A percentile compares a stretch with the other conserved stretches of the same genome.
These are phyloP conservation scores for Coleophoma eucalyptorum DNA, from an alignment of 2,329 filamentous ascomycete species.

Conservation along the genomic window DNA sequence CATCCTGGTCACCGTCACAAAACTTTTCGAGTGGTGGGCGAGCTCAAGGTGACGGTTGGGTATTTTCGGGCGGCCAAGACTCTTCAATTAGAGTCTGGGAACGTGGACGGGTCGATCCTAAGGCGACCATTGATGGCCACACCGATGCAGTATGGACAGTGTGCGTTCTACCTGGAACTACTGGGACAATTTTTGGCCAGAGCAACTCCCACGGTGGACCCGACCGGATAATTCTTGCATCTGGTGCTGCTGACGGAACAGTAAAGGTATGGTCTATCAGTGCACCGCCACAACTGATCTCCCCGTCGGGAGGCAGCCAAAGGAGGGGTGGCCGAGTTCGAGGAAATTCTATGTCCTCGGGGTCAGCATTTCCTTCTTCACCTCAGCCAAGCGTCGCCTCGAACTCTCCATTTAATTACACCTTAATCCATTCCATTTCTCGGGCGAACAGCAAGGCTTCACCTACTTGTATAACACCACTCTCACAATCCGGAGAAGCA, in stretches of 20 bases:
- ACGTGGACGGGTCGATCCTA: slow-evolving; percentile 87
- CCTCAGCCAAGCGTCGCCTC: slow-evolving; percentile 87
- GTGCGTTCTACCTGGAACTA: slow-evolving; percentile 82
- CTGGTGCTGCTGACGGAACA: slow-evolving; percentile 85
- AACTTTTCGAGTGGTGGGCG: slow-evolving; percentile 88
- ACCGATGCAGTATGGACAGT: slow-evolving; percentile 95
- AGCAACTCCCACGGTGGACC: slow-evolving; percentile 71
- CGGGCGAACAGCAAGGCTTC: slow-evolving; percentile 66
- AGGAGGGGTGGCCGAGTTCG: slow-evolving; percentile 74
- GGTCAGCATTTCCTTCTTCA: slow-evolving; percentile 84
- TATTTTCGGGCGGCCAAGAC: slow-evolving; percentile 96
- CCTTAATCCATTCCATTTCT: slow-evolving; percentile 81
- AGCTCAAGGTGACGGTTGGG: slow-evolving; percentile 91
- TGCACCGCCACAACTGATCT: slow-evolving; percentile 79
- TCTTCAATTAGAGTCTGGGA: slow-evolving; percentile 94
- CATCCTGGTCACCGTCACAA: slow-evolving; percentile 81
- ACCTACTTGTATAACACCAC: slow-evolving; percentile 87
- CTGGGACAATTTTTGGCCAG: slow-evolving; percentile 76
- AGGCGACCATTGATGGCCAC: slow-evolving; percentile 89
- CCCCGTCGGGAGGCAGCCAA: slow-evolving; percentile 65
- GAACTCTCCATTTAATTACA: slow-evolving; percentile 81
- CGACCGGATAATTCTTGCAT: slow-evolving; percentile 86
- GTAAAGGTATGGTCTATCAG: slow-evolving; percentile 95
- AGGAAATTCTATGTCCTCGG: slow-evolving; percentile 91
- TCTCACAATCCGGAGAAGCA: slow-evolving; percentile 77